Conservation (phyloP, 805 yeast genomes). For the Clavispora carvajalis region DNA sequence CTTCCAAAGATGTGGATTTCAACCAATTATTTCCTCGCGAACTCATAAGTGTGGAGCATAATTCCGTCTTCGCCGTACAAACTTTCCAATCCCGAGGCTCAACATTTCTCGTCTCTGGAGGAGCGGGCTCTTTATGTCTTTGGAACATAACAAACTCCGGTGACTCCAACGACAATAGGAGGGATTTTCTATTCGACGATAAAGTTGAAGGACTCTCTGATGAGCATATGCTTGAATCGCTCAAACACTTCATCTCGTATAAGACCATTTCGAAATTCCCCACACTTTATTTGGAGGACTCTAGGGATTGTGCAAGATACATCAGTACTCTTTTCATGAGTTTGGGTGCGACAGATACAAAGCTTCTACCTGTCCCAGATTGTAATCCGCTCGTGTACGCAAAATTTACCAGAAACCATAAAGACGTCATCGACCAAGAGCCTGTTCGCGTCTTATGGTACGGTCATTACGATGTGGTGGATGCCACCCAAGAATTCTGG, state of each 20-base stretch:
- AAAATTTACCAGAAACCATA: conserved; percentile 43
- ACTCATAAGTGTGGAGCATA: conserved; percentile 8
- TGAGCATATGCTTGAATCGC: conserved; percentile 58
- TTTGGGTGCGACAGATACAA: conserved; percentile 66
- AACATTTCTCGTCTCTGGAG: conserved; percentile 59
- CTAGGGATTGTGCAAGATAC: conserved; percentile 80
- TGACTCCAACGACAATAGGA: conserved; percentile 1
- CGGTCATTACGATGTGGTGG: conserved; percentile 95
- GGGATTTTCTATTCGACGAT: neutral
- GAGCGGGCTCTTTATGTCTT: conserved; percentile 62
- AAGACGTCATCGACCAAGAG: conserved; percentile 3
- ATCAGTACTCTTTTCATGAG: conserved; percentile 55
- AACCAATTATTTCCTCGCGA: conserved; percentile 6
- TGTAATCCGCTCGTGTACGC: conserved; percentile 88
- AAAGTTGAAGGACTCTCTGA: conserved; percentile 20
- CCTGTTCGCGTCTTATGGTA: conserved; percentile 65
- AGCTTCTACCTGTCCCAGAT: conserved; percentile 64
- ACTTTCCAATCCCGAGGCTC: conserved; percentile 35
- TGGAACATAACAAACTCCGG: conserved; percentile 53
- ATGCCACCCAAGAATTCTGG: conserved; percentile 68
- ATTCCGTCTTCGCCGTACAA: conserved; percentile 51
- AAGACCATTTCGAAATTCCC: conserved; percentile 76
- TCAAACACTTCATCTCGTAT: conserved; percentile 59
- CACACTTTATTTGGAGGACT: conserved; percentile 64
- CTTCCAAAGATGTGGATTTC: conserved; percentile 6